A percentile compares a stretch with the other conserved stretches of the same genome.
These are phyloP conservation scores for Phytophthora gonapodyides DNA, from an alignment of 352 stramenopile genomes.

Conservation along the genomic window DNA sequence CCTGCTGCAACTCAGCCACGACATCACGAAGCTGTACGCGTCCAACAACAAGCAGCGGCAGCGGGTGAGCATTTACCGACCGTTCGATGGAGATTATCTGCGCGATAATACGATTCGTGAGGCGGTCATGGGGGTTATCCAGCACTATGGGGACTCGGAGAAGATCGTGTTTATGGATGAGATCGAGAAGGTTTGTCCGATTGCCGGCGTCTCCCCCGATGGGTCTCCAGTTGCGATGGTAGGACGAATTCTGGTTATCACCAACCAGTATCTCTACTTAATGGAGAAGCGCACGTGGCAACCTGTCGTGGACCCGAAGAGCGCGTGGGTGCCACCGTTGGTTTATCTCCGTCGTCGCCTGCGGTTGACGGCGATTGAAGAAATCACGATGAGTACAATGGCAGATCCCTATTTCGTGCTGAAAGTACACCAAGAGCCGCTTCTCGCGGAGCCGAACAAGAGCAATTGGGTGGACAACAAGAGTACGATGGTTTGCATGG, in stretches of 20 bases:
- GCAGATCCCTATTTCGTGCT: conserved; percentile 85
- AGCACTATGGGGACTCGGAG: conserved; percentile 76
- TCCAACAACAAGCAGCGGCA: conserved; percentile 83
- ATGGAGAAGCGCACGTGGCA: conserved; percentile 78
- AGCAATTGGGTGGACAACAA: conserved; percentile 89
- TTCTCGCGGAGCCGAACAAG: conserved; percentile 70
- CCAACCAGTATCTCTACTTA: conserved; percentile 74
- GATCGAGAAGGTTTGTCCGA: conserved; percentile 63
- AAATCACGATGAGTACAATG: conserved; percentile 80
- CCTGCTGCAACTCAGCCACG: conserved; percentile 78
- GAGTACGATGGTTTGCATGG: conserved; percentile 82
- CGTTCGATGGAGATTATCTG: conserved; percentile 87
- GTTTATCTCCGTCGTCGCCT: conserved; percentile 76
- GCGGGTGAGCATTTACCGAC: conserved; percentile 86
- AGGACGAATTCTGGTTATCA: conserved; percentile 69
- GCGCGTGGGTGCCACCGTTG: conserved; percentile 56
- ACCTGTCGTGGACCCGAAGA: conserved; percentile 59
- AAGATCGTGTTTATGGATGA: conserved; percentile 86
- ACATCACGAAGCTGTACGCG: conserved; percentile 88
- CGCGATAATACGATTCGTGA: conserved; percentile 64
- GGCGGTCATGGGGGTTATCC: conserved; percentile 68
- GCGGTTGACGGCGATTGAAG: conserved; percentile 62
- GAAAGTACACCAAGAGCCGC: conserved; percentile 55
- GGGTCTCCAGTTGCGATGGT: conserved; percentile 42
- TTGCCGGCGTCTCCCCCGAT: conserved; percentile 29